A percentile compares a stretch with the other conserved stretches of the same genome.
phyloP scores from a whole-genome alignment of 768 basidiomycete species.

The Thelephora aurantiotincta region DNA sequence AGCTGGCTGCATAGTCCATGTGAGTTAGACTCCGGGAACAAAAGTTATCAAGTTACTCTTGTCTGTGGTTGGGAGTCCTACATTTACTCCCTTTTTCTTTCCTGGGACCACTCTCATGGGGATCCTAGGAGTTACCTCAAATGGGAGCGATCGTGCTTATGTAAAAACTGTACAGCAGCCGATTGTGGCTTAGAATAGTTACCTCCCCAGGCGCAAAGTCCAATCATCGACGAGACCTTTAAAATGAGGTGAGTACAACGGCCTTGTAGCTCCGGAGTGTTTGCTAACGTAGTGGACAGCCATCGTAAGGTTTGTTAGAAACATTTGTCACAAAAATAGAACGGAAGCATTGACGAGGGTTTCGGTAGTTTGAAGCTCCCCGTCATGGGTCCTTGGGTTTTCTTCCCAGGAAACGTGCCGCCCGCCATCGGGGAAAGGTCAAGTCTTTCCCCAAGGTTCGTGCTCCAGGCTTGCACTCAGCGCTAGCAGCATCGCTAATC shows the following conservation, averaged over 20 bases:
- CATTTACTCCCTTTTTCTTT: conserved; percentile 19
- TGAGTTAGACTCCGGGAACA: conserved; percentile 52
- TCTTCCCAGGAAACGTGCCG: conserved; percentile 91
- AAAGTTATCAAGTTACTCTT: conserved; percentile 20
- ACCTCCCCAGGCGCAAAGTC: background rate
- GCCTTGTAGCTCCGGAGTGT: background rate
- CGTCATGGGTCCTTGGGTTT: conserved; percentile 97
- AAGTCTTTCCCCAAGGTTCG: conserved; percentile 97
- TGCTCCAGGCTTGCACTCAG: background rate
- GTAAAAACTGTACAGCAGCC: background rate
- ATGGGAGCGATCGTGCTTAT: too few relatives aligned
- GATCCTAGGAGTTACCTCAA: conserved; percentile 1
- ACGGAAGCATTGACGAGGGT: conserved; percentile 8
- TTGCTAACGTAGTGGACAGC: conserved; percentile 24
- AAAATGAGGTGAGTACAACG: conserved; percentile 23
- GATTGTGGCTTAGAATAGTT: background rate
- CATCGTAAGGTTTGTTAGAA: conserved; percentile 65
- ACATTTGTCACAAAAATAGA: conserved; percentile 1
- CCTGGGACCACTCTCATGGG: conserved; percentile 4
- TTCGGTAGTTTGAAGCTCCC: conserved; percentile 83
- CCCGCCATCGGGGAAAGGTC: conserved; percentile 96
- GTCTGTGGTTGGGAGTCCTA: conserved; percentile 11
- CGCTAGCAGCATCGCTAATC: background rate
- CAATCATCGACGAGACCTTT: conserved; percentile 10
- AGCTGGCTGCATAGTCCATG: conserved; percentile 64